Base-by-base conservation (phyloP, 2,329 filamentous ascomycete species). In the Monosporascus sp. region DNA sequence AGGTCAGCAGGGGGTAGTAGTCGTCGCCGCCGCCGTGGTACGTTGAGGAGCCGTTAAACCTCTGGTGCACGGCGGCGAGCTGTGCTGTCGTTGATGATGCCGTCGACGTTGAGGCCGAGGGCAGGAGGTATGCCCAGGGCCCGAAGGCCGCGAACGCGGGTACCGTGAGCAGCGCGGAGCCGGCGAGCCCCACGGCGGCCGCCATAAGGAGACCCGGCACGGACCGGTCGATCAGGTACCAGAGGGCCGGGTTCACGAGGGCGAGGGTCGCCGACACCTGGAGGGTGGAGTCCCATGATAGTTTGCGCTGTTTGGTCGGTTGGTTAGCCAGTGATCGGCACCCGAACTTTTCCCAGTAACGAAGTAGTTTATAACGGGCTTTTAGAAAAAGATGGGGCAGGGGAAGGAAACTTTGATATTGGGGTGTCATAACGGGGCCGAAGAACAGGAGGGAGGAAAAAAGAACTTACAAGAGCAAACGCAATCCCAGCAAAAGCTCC, bases 201-300 rank as follows among this genome's bases (percentile, higher is more conserved):
- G 90, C 91, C 52, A 97, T 81, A 36, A 94, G 74, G 61, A 97
- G 88, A 5, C 94, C 94, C 0, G 91, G 82, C 61, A 85, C 86
- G 47, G 91, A 94, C 49, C 93, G 89, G 72, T 99, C 94, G 66
- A 99, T 88, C 24, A 97, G 79, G 72, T 96, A 99, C 94, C 94
- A 99, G 19, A 99, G 76, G 9, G 94, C 88, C 1, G 94, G 93
- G 68, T 97, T 97, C 20, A 88, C 90, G 55, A 97, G 83, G 22
- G 91, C 90, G 48, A 99, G 84, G 1, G 92, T 94, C 26, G 95
- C 72, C 1, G 92, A 95, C 20, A 95, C 85, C 71, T 99, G 94
- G n/a, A 96, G 83, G 1, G 91, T 94, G 8, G 92, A 97, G 63
- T 92, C 83, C 94, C 94, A 99, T 1, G 91, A 89, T 9, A 97